Percentiles rank a stretch among this genome's conserved stretches.
Evolutionary conservation across 2,329 filamentous ascomycete species (phyloP).

Genomic region (Colletotrichum tropicicola): DNA sequence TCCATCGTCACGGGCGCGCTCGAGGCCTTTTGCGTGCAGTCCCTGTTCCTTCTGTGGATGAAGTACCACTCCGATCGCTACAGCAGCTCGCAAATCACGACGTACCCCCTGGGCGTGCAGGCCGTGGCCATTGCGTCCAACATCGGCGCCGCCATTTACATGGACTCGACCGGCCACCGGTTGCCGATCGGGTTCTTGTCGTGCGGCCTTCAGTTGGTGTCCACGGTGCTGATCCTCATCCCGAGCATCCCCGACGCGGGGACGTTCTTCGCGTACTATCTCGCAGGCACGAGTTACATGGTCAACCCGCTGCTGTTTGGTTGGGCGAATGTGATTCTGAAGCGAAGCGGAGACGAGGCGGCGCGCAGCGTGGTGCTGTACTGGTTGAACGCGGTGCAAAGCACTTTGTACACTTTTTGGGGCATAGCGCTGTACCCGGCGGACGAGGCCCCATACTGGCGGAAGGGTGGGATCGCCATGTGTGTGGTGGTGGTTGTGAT

Average conservation of each 20-base stretch:
- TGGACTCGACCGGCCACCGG: slow-evolving; percentile 42
- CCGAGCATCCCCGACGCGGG: slow-evolving; percentile 40
- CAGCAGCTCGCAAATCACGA: slow-evolving; percentile 42
- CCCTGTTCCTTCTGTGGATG: slow-evolving; percentile 39
- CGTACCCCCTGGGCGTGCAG: slow-evolving; percentile 47
- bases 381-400: slow-evolving; percentile 49
- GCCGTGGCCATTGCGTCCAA: slow-evolving; percentile 48
- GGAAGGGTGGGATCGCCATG: slow-evolving; percentile 38
- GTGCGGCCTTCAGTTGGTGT: slow-evolving; percentile 41
- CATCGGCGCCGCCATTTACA: slow-evolving; percentile 43
- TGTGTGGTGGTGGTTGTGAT: slow-evolving; percentile 6
- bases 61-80: slow-evolving; percentile 33
- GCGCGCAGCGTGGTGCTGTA: slow-evolving; percentile 48
- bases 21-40: slow-evolving; percentile 39
- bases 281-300: slow-evolving; percentile 47
- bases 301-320: slow-evolving; percentile 49
- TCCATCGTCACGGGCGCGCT: slow-evolving; percentile 44
- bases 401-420: slow-evolving; percentile 54
- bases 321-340: slow-evolving; percentile 28
- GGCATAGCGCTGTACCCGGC: slow-evolving; percentile 52
- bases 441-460: slow-evolving; percentile 51
- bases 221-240: slow-evolving; percentile 42
- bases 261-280: slow-evolving; percentile 47
- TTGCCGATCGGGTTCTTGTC: slow-evolving; percentile 45
- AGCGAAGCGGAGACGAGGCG: slow-evolving; percentile 44